Conservation (phyloP, 1,284 basidiomycete genomes). For the Sporisorium scitamineum region DNA sequence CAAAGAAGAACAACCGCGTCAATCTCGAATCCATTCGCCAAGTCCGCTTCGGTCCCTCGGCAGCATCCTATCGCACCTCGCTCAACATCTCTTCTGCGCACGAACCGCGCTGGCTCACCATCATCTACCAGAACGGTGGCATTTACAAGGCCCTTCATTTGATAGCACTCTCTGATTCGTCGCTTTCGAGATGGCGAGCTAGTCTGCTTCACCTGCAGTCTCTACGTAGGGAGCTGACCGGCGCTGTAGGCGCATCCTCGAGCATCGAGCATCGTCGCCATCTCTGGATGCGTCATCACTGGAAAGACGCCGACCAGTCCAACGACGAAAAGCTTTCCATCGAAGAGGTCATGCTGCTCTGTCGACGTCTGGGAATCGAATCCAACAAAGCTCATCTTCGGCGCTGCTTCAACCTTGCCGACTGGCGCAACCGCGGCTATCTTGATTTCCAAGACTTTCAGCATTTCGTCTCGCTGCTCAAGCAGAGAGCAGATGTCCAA, state of each 20-base stretch:
- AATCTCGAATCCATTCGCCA: slow-evolving; percentile 92
- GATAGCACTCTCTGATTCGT: slow-evolving; percentile 79
- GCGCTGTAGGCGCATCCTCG: slow-evolving; percentile 56
- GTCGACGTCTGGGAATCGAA: slow-evolving; percentile 80
- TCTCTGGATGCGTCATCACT: slow-evolving; percentile 85
- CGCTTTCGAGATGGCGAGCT: slow-evolving; percentile 74
- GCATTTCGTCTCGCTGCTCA: slow-evolving; percentile 84
- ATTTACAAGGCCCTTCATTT: slow-evolving; percentile 93
- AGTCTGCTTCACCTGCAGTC: slow-evolving; percentile 71
- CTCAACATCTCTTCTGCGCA: slow-evolving; percentile 74
- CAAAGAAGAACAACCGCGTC: slow-evolving; percentile 79
- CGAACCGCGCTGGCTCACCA: slow-evolving; percentile 77
- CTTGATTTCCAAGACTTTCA: slow-evolving; percentile 88
- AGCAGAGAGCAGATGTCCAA: slow-evolving; percentile 84
- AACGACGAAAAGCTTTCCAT: slow-evolving; percentile 78
- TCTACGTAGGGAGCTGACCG: slow-evolving; percentile 57
- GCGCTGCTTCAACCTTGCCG: slow-evolving; percentile 81
- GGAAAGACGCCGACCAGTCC: slow-evolving; percentile 78
- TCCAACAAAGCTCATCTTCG: slow-evolving; percentile 76
- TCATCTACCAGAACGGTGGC: slow-evolving; percentile 80
- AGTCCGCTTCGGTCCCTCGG: slow-evolving; percentile 81
- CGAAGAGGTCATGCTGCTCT: slow-evolving; percentile 81
- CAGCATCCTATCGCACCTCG: slow-evolving; percentile 82
- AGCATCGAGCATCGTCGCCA: slow-evolving; percentile 75
- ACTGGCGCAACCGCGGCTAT: slow-evolving; percentile 76